Evolutionary conservation across 495 filamentous ascomycete species (phyloP).

Genomic region (Xylaria palmicola): DNA sequence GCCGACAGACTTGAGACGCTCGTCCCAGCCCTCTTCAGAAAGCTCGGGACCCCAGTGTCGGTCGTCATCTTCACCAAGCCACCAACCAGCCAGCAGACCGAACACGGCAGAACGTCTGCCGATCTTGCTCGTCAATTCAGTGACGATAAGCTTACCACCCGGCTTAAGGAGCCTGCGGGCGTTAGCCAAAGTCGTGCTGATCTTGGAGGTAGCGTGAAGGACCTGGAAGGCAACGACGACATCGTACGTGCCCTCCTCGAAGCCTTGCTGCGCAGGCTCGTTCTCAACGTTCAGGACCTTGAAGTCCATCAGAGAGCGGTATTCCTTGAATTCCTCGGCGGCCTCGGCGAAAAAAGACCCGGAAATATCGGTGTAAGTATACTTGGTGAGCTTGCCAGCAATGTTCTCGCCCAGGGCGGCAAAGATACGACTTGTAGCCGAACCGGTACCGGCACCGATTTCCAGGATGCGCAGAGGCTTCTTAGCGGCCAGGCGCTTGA

Average conservation of each 20-base stretch:
- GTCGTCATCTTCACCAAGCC: conserved; percentile 26
- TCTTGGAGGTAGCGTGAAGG: conserved; percentile 43
- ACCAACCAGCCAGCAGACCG: conserved; percentile 30
- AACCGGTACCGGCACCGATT: conserved; percentile 45
- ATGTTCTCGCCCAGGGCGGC: conserved; percentile 31
- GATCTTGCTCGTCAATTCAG: conserved; percentile 37
- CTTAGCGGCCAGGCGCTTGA: conserved; percentile 35
- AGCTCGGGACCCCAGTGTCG: conserved; percentile 28
- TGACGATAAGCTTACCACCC: conserved; percentile 38
- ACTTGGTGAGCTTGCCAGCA: conserved; percentile 34
- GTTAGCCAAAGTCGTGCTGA: conserved; percentile 35
- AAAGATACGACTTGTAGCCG: conserved; percentile 42
- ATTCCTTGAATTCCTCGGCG: conserved; percentile 39
- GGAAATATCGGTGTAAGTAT: conserved; percentile 56
- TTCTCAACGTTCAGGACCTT: conserved; percentile 47
- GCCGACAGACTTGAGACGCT: conserved; percentile 22
- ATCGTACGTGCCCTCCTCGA: conserved; percentile 47
- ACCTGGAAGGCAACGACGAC: conserved; percentile 54
- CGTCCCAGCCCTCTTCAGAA: conserved; percentile 26
- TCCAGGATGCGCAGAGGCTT: conserved; percentile 46
- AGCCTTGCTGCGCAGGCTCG: conserved; percentile 50
- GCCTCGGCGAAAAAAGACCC: conserved; percentile 52
- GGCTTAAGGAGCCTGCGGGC: conserved; percentile 37
- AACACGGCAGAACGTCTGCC: conserved; percentile 28
- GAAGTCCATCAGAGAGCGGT: conserved; percentile 42